Conservation (phyloP, 2,329 filamentous ascomycete species). For the Arachnopeziza araneosa region DNA sequence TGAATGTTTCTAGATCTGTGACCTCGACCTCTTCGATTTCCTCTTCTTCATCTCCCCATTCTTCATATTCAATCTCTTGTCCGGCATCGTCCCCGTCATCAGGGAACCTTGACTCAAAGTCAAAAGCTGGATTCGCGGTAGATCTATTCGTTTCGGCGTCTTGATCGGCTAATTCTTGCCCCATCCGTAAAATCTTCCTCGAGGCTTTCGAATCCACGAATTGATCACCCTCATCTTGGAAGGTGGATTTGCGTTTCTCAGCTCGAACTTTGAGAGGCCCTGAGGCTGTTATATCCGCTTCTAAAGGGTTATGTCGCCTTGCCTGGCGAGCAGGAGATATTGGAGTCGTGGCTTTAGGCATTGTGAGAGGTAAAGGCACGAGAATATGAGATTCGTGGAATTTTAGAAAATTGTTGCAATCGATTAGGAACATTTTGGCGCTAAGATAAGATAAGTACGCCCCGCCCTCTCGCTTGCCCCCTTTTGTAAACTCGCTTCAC, state of each 20-base stretch:
- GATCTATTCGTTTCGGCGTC: slow-evolving; percentile 50
- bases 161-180: slow-evolving; percentile 82
- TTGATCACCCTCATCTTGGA: slow-evolving; percentile 55
- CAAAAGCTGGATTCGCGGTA: slow-evolving; percentile 60
- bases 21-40: slow-evolving; percentile 63
- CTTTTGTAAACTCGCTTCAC: not conserved
- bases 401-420: not conserved
- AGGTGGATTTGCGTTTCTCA: slow-evolving; percentile 58
- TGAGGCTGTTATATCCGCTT: slow-evolving; percentile 74
- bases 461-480: not conserved
- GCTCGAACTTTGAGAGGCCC: slow-evolving; percentile 69
- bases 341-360: not conserved
- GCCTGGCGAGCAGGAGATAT: slow-evolving; percentile 45
- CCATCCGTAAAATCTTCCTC: slow-evolving; percentile 81
- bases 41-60: slow-evolving; percentile 66
- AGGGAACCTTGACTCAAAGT: slow-evolving; percentile 71
- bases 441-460: not conserved
- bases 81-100: slow-evolving; percentile 45
- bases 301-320: slow-evolving; percentile 82
- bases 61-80: slow-evolving; percentile 44
- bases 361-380: not conserved
- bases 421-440: not conserved
- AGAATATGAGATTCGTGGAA: not conserved
- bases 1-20: slow-evolving; percentile 79
- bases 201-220: slow-evolving; percentile 88